phyloP scores from a whole-genome alignment of 2,329 filamentous ascomycete genomes.

The Ascochyta rabiei region DNA sequence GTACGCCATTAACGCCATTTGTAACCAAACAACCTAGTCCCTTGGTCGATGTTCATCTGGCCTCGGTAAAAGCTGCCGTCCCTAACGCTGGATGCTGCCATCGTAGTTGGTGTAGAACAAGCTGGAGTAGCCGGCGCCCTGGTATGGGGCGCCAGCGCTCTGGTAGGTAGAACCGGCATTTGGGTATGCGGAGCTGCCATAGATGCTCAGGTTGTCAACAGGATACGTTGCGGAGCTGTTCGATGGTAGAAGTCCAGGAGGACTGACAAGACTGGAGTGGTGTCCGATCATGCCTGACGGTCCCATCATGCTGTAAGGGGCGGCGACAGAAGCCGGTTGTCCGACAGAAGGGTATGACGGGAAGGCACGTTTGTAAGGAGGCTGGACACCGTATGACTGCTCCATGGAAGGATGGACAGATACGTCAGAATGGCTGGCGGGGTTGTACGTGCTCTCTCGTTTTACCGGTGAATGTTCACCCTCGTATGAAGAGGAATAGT shows the following conservation, averaged over 20 bases:
- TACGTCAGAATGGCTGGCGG: background rate
- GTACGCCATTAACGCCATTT: slow-evolving; percentile 6
- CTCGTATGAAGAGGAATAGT: slow-evolving; percentile 13
- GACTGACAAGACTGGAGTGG: slow-evolving; percentile 3
- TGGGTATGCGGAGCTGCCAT: slow-evolving; percentile 5
- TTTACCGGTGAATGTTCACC: slow-evolving; percentile 15
- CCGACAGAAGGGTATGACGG: slow-evolving; percentile 9
- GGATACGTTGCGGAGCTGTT: slow-evolving; percentile 3
- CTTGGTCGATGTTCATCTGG: background rate
- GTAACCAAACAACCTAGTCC: background rate
- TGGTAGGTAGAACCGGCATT: slow-evolving; percentile 3
- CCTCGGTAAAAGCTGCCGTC: background rate
- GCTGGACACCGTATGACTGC: slow-evolving; percentile 5
- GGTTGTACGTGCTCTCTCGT: slow-evolving; percentile 8
- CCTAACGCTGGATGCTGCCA: slow-evolving; percentile 8
- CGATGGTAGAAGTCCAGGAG: slow-evolving; percentile 3
- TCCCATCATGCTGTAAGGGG: slow-evolving; percentile 16
- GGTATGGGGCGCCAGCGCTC: background rate
- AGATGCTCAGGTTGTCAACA: slow-evolving; percentile 1
- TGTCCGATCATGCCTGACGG: slow-evolving; percentile 6
- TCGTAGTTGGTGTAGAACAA: slow-evolving; percentile 8
- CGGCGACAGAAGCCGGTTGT: background rate
- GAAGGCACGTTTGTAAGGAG: slow-evolving; percentile 12
- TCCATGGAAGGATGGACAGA: slow-evolving; percentile 7
- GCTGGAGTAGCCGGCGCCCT: background rate